These are phyloP conservation scores for Neoboletus magnificus DNA, from an alignment of 768 basidiomycete genomes.

Conservation along the genomic window DNA sequence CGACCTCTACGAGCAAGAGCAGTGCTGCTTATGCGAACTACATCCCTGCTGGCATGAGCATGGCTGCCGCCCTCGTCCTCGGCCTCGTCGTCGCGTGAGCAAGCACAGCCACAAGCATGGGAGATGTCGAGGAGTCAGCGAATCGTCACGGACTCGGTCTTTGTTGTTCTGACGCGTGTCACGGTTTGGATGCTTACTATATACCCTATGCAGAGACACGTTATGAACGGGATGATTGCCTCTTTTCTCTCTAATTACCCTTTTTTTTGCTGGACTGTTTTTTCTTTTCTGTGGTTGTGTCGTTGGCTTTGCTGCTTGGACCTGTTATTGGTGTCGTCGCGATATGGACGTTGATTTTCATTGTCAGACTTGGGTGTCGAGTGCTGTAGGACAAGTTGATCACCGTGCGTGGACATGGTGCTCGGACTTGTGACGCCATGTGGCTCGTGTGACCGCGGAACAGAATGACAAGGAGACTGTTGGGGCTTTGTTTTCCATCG, in stretches of 20 bases:
- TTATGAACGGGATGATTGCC: neutral
- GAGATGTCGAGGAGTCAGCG: neutral
- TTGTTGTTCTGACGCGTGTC: neutral
- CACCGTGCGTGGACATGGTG: too few species aligned
- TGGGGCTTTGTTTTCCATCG: too few species aligned
- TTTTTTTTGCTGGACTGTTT: neutral
- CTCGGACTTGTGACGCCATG: too few species aligned
- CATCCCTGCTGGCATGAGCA: constrained; percentile 27
- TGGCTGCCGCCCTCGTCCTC: constrained; percentile 26
- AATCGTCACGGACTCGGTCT: neutral
- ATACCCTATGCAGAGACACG: constrained; percentile 18
- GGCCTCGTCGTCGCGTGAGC: constrained; percentile 28
- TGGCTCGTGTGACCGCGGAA: too few species aligned
- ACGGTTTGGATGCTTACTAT: constrained; percentile 3
- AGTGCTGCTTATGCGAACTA: constrained; percentile 19
- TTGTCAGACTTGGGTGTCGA: neutral
- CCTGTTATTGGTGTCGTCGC: neutral
- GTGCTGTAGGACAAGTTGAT: neutral
- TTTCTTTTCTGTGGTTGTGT: neutral
- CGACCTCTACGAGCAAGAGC: constrained; percentile 13
- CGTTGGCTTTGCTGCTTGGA: too few species aligned
- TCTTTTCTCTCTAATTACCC: neutral
- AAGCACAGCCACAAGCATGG: neutral
- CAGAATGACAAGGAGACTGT: too few species aligned
- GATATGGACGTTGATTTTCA: constrained; percentile 1